Base-by-base conservation (phyloP, 768 basidiomycete genomes). In the Leccinum subgranulosum region DNA sequence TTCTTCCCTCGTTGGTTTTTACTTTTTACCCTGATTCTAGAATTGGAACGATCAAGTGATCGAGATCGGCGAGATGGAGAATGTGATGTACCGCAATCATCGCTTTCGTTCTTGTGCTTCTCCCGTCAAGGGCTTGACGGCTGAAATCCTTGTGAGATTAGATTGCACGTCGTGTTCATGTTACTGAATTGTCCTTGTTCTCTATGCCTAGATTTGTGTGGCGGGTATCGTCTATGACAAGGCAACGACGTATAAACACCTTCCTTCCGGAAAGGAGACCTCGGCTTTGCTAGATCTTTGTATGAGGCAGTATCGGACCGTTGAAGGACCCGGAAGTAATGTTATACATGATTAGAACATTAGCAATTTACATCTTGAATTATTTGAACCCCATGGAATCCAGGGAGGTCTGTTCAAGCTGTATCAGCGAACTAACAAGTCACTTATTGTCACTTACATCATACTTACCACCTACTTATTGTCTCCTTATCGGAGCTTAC, bases 91-190 rank as follows among this genome's bases (percentile, higher is more conserved):
- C 63, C 83, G 94, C 17, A 86, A 92, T 84, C 91, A 95, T 67
- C 85, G 93, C 8, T 87, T 96, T 64, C 81, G 90, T 34, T 86
- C 87, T 3, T 78, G 78, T 0, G 87, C 87, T 1, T 92, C 92
- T 17, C 85, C 92, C 0, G 80, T 95, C 56, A 92, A 92, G 69
- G 93, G 93, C 1, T 71, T 95, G 3, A 94, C 92, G 1, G 79
- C 90, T 2, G 88, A 92, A 61, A 89, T 95, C 14, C 74, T 95
- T 52, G 91, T 92, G 61, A 58, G 86, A n/a, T 95, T 51, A 90
- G 49, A 27, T 33, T 10, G 14, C 21, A 21, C 54, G 29, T 21
- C 0, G 49, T 19, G 27, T 25, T 25, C 11, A 54, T 19, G 19
- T 43, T 43, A 43, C 41, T 43, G 11, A 43, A 19, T 11, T 11